A percentile compares a stretch with the other conserved stretches of the same genome.
Conservation (phyloP, 225 moss, liverwort and hornwort genomes). For the Antitrichia curtipendula region DNA sequence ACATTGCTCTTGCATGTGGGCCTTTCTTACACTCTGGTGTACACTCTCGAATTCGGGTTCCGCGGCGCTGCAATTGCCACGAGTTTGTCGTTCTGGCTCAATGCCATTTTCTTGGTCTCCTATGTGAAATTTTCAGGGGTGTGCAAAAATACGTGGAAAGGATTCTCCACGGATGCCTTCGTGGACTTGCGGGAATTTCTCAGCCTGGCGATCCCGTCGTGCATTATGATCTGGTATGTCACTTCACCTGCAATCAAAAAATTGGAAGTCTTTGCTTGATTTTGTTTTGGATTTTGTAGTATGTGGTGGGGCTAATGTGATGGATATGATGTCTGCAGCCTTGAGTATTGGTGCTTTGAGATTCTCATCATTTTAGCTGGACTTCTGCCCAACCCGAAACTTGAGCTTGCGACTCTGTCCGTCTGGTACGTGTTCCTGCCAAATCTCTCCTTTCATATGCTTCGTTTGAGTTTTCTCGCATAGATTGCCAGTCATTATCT, state of each 20-base stretch:
- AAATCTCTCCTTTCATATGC: neutral
- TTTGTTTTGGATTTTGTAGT: neutral
- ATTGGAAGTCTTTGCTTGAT: neutral
- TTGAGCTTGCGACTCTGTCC: conserved; percentile 62
- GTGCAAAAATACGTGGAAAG: conserved; percentile 48
- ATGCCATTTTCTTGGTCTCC: conserved; percentile 10
- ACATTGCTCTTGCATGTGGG: conserved; percentile 31
- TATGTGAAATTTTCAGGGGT: conserved; percentile 38
- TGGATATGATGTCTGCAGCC: conserved; percentile 17
- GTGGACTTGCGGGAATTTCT: conserved; percentile 28
- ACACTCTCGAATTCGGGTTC: conserved; percentile 25
- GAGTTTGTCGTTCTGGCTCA: conserved; percentile 40
- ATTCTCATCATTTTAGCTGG: conserved; percentile 56
- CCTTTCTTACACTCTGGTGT: conserved; percentile 16
- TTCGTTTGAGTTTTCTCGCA: neutral
- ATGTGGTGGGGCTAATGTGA: neutral
- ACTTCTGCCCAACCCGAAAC: conserved; percentile 57
- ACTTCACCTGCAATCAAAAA: neutral
- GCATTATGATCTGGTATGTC: conserved; percentile 63
- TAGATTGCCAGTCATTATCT: neutral
- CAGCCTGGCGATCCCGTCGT: conserved; percentile 54
- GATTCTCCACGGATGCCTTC: conserved; percentile 45
- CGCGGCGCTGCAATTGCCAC: conserved; percentile 49
- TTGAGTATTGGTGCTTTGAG: conserved; percentile 76
- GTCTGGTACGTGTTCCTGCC: conserved; percentile 35